Evolutionary conservation across 2,329 filamentous ascomycete genomes (phyloP).

Genomic region (Helotiales sp.): DNA sequence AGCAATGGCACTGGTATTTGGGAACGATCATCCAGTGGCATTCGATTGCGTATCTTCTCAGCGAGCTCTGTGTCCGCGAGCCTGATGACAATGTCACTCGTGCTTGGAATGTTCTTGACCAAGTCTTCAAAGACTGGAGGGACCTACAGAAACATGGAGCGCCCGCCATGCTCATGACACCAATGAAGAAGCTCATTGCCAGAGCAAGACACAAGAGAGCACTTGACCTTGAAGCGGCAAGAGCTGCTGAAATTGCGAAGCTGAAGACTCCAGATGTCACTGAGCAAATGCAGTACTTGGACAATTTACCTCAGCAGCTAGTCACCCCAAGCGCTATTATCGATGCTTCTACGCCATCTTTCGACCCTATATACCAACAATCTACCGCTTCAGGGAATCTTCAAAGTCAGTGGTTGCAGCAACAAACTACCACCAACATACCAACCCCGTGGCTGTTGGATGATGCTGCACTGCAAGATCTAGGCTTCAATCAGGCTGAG

Average conservation of each 20-base stretch:
- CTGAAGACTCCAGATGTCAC: background rate
- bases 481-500: constrained; percentile 8
- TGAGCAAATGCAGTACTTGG: background rate
- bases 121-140: constrained; percentile 8
- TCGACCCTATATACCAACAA: background rate
- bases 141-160: constrained; percentile 5
- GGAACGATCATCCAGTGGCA: constrained; percentile 15
- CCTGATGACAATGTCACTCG: constrained; percentile 10
- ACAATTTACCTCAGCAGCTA: background rate
- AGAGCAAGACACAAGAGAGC: constrained; percentile 12
- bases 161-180: constrained; percentile 6
- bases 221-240: constrained; percentile 3
- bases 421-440: background rate
- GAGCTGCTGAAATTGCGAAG: background rate
- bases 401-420: background rate
- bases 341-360: background rate
- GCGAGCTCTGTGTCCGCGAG: constrained; percentile 8
- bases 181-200: constrained; percentile 14
- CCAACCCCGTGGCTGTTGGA: constrained; percentile 11
- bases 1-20: constrained; percentile 14
- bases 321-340: background rate
- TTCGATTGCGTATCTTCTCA: constrained; percentile 9
- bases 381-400: background rate
- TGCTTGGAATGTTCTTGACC: constrained; percentile 11
- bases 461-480: constrained; percentile 9